Evolutionary conservation across 1,284 basidiomycete genomes (phyloP).

Genomic region (Irpex sp.): DNA sequence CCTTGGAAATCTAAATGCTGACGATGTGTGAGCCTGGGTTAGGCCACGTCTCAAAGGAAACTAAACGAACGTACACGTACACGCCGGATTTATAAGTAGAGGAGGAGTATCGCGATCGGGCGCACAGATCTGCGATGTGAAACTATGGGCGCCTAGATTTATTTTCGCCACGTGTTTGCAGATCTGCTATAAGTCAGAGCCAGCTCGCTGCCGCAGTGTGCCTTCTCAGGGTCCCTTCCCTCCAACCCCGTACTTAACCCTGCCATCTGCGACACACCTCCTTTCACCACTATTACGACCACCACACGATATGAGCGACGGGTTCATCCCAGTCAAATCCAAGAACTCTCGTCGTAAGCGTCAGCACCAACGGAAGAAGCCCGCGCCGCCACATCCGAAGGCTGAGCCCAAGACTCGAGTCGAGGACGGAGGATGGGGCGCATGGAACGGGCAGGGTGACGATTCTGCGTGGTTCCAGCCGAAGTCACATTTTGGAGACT

Average conservation of each 20-base stretch:
- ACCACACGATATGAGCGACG: not conserved
- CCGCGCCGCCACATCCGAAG: not conserved
- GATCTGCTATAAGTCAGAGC: too few species aligned
- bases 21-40: too few species aligned
- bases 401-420: not conserved
- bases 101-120: too few species aligned
- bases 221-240: not conserved
- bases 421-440: not conserved
- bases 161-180: too few species aligned
- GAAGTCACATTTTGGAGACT: not conserved
- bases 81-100: too few species aligned
- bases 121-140: too few species aligned
- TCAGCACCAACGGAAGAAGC: not conserved
- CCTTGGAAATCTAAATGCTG: too few species aligned
- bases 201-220: not conserved
- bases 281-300: not conserved
- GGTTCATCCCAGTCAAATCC: slow-evolving; percentile 2
- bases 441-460: not conserved
- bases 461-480: not conserved
- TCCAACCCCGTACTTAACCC: not conserved
- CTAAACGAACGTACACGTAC: too few species aligned
- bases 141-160: too few species aligned
- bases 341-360: not conserved
- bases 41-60: too few species aligned
- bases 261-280: not conserved